Percentiles rank a stretch among this genome's conserved stretches.
phyloP scores from a whole-genome alignment of 768 basidiomycete genomes.

The Suillus brevipes region DNA sequence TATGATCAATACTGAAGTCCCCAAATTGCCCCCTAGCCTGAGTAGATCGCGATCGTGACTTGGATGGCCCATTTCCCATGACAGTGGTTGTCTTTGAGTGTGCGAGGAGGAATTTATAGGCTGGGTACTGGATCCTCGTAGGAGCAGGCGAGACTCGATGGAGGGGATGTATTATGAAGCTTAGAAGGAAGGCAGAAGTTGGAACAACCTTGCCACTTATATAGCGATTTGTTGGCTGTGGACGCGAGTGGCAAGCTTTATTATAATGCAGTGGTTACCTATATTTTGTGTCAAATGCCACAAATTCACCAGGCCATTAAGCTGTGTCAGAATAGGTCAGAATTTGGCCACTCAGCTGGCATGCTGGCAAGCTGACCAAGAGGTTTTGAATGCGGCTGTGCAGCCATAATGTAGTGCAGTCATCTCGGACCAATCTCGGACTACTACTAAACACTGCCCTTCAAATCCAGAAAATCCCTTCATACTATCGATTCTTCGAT shows the following conservation, averaged over 20 bases:
- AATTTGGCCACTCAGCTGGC: no score
- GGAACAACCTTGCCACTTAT: background rate
- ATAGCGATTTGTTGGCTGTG: background rate
- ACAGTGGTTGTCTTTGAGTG: conserved; percentile 7
- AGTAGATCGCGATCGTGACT: conserved; percentile 2
- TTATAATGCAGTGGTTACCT: no score
- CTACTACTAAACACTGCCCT: no score
- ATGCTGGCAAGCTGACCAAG: no score
- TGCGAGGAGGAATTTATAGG: background rate
- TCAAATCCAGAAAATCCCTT: background rate
- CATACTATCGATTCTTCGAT: background rate
- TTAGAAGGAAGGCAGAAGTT: background rate
- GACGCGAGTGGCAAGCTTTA: background rate
- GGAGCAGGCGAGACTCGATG: background rate
- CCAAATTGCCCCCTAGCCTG: conserved; percentile 13
- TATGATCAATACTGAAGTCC: background rate
- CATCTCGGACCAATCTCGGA: no score
- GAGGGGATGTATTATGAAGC: background rate
- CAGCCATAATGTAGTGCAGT: no score
- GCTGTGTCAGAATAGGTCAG: no score
- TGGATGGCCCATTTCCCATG: conserved; percentile 19
- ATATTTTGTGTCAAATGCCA: no score
- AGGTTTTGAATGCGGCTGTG: no score
- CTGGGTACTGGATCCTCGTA: background rate
- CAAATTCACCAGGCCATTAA: no score